Evolutionary conservation across 257 asterid genomes (phyloP).

Genomic region (Lithospermum erythrorhizon): DNA sequence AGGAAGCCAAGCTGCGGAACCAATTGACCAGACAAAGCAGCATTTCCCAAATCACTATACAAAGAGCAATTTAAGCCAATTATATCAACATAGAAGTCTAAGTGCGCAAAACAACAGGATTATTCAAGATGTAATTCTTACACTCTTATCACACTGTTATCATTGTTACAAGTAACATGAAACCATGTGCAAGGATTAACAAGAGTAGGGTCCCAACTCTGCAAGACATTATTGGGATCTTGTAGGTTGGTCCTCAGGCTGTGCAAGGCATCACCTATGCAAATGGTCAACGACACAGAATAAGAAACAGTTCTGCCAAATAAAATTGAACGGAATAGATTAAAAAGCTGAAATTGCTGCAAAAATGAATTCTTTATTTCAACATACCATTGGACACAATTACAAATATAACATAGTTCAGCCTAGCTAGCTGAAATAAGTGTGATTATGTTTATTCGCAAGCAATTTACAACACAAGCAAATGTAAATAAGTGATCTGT

Average conservation of each 20-base stretch:
- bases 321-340: neutral
- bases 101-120: conserved; percentile 1
- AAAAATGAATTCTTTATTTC: neutral
- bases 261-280: conserved; percentile 89
- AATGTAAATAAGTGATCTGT: neutral
- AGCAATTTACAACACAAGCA: too few relatives aligned
- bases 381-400: neutral
- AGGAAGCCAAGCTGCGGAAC: conserved; percentile 85
- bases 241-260: conserved; percentile 60
- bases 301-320: conserved; percentile 6
- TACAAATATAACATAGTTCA: too few relatives aligned
- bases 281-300: conserved; percentile 7
- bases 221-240: conserved; percentile 91
- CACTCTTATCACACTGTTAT: conserved; percentile 97
- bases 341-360: neutral
- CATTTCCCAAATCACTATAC: conserved; percentile 91
- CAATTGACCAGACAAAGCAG: conserved; percentile 88
- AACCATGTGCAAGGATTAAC: conserved; percentile 99
- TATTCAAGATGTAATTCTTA: conserved; percentile 25
- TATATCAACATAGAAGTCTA: conserved; percentile 6
- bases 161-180: conserved; percentile 97
- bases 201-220: conserved; percentile 99
- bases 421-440: too few relatives aligned
- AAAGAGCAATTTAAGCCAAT: conserved; percentile 1
- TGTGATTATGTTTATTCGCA: too few relatives aligned